Evolutionary conservation across 257 asterid genomes (phyloP).

Genomic region (Solanum sitiens): DNA sequence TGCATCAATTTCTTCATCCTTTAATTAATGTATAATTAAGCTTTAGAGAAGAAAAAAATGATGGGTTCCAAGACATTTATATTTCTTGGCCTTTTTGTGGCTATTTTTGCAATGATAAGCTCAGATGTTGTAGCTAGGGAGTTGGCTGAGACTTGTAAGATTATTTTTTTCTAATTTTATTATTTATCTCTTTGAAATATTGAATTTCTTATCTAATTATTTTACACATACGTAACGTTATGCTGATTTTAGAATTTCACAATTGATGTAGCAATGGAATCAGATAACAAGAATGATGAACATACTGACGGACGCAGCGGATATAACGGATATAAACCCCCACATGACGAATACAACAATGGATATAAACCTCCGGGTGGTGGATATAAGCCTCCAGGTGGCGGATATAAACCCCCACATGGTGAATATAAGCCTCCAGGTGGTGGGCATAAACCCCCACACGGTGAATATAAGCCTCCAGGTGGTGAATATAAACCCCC

Average conservation of each 20-base stretch:
- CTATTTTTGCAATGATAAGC: background rate
- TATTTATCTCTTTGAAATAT: background rate
- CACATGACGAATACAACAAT: background rate
- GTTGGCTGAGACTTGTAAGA: background rate
- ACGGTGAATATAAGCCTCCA: too few species aligned
- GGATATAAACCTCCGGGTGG: too few species aligned
- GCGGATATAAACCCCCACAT: too few species aligned
- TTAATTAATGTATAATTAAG: background rate
- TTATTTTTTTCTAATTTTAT: background rate
- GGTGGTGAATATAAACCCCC: too few species aligned
- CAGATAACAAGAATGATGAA: background rate
- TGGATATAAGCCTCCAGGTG: background rate
- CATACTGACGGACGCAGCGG: background rate
- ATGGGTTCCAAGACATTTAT: background rate
- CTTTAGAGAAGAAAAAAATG: background rate
- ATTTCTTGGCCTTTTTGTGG: background rate
- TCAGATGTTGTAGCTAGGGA: background rate
- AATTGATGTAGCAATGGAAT: background rate
- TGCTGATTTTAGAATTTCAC: background rate
- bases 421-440: accelerated
- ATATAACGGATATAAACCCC: background rate
- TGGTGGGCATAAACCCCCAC: background rate
- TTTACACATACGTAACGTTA: background rate
- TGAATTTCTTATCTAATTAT: background rate
- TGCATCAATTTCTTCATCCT: background rate